phyloP scores from a whole-genome alignment of 805 yeast species.

The Lipomyces starkeyi region DNA sequence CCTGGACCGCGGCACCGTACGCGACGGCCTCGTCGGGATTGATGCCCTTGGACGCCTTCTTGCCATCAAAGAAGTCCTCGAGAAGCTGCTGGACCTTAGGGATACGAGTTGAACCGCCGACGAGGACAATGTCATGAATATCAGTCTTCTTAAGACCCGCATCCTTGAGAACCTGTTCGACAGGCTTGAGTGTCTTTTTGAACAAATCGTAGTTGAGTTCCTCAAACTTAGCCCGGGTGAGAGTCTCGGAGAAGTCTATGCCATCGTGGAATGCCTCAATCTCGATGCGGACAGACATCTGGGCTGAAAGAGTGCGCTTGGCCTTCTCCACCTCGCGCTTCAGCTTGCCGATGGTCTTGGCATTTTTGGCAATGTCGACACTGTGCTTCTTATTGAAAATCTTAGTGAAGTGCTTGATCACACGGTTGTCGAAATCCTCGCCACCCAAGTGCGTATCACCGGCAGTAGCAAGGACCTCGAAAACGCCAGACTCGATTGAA shows the following conservation, averaged over 20 bases:
- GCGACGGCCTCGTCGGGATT: slow-evolving; percentile 99
- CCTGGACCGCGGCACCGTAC: slow-evolving; percentile 99
- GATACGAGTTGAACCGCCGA: slow-evolving; percentile 99
- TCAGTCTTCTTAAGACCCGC: slow-evolving; percentile 86
- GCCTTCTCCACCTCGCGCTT: slow-evolving; percentile 99
- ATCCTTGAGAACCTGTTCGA: slow-evolving; percentile 93
- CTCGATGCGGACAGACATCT: slow-evolving; percentile 94
- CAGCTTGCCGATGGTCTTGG: slow-evolving; percentile 87
- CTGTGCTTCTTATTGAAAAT: slow-evolving; percentile 96
- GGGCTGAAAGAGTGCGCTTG: slow-evolving; percentile 92
- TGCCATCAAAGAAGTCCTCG: slow-evolving; percentile 88
- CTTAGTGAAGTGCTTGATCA: slow-evolving; percentile 88
- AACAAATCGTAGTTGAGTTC: slow-evolving; percentile 91
- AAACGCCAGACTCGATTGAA: slow-evolving; percentile 93
- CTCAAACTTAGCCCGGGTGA: slow-evolving; percentile 97
- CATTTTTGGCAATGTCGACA: slow-evolving; percentile 79
- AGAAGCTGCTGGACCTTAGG: slow-evolving; percentile 96
- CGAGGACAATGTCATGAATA: slow-evolving; percentile 92
- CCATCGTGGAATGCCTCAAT: slow-evolving; percentile 95
- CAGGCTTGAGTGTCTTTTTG: slow-evolving; percentile 94
- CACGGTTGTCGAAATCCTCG: slow-evolving; percentile 97
- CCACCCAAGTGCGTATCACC: slow-evolving; percentile 96
- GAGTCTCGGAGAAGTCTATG: slow-evolving; percentile 91
- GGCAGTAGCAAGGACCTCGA: slow-evolving; percentile 94
- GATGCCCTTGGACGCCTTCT: slow-evolving; percentile 95